Evolutionary conservation across 2,329 filamentous ascomycete species (phyloP).

Genomic region (Penicillium sp.): DNA sequence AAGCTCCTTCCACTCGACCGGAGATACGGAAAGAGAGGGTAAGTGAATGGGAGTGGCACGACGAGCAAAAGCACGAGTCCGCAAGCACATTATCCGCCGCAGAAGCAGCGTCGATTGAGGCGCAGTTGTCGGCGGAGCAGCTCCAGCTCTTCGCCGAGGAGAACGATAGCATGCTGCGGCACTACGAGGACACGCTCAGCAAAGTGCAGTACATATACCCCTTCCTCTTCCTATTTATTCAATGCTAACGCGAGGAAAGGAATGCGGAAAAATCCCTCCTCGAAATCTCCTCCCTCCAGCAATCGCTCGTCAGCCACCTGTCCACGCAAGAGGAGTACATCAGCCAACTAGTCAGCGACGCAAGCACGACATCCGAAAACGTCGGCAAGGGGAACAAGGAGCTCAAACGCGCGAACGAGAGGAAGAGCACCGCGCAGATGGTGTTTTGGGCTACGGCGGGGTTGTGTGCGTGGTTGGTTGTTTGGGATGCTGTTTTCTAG

Average conservation of each 20-base stretch:
- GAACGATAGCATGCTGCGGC: constrained; percentile 86
- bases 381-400: constrained; percentile 86
- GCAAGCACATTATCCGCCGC: constrained; percentile 24
- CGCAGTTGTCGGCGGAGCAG: constrained; percentile 74
- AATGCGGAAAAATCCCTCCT: constrained; percentile 84
- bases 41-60: constrained; percentile 20
- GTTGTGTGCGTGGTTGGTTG: constrained; percentile 67
- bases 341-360: constrained; percentile 81
- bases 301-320: constrained; percentile 80
- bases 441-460: constrained; percentile 78
- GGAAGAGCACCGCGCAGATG: constrained; percentile 67
- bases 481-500: constrained; percentile 70
- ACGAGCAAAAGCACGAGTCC: constrained; percentile 19
- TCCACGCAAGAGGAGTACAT: constrained; percentile 84
- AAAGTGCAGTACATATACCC: constrained; percentile 73
- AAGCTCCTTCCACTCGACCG: no score
- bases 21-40: constrained; percentile 12
- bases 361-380: constrained; percentile 76
- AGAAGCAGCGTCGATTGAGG: constrained; percentile 41
- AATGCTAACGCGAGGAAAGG: constrained; percentile 42
- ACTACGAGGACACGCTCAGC: constrained; percentile 89
- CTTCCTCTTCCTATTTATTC: neutral
- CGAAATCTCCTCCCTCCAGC: constrained; percentile 90
- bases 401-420: constrained; percentile 74
- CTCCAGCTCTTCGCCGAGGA: constrained; percentile 90